These are phyloP conservation scores for Aspergillus caelatus DNA, from an alignment of 2,329 filamentous ascomycete genomes.

Conservation along the genomic window DNA sequence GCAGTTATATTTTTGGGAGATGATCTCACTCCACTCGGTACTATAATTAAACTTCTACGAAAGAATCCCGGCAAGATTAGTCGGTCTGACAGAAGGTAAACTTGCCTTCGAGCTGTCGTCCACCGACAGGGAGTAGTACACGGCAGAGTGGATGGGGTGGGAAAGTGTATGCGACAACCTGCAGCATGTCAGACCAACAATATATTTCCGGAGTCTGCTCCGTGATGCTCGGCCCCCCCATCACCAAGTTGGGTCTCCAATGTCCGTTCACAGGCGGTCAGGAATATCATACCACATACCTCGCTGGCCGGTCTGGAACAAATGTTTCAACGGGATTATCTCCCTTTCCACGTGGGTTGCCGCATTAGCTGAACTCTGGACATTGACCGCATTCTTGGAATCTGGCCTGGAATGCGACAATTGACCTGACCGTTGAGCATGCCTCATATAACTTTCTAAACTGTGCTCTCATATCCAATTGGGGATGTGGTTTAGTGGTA, in stretches of 20 bases:
- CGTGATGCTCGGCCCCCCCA: not conserved
- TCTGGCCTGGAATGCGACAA: not conserved
- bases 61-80: not conserved
- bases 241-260: not conserved
- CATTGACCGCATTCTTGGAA: not conserved
- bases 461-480: not conserved
- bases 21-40: conserved; percentile 1
- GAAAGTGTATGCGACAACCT: not conserved
- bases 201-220: not conserved
- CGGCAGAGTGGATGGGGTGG: not conserved
- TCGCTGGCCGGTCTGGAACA: not conserved
- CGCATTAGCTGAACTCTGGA: not conserved
- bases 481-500: conserved; percentile 6
- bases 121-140: not conserved
- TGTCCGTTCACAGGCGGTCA: not conserved
- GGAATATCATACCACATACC: not conserved
- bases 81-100: not conserved
- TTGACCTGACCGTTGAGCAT: not conserved
- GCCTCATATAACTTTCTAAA: not conserved
- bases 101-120: not conserved
- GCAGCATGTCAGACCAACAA: not conserved
- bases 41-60: not conserved
- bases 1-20: not conserved
- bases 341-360: not conserved
- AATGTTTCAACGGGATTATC: not conserved